These are phyloP conservation scores for Zygoascus tannicola DNA, from an alignment of 805 yeast genomes.

Conservation along the genomic window DNA sequence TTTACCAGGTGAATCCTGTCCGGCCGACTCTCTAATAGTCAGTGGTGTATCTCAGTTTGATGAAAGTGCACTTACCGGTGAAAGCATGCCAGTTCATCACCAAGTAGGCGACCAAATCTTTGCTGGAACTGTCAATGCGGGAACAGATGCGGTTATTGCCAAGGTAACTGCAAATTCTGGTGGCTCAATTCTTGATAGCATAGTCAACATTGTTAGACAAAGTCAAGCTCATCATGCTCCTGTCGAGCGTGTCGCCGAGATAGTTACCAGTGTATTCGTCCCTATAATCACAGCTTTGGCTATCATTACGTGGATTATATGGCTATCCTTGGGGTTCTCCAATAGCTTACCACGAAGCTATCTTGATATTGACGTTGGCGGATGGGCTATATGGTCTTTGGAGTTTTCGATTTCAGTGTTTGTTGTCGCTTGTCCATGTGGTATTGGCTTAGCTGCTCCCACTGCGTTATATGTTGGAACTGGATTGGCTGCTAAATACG, in stretches of 20 bases:
- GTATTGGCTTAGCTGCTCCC: slow-evolving; percentile 77
- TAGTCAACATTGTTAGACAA: slow-evolving; percentile 58
- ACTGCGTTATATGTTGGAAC: slow-evolving; percentile 75
- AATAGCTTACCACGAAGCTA: slow-evolving; percentile 47
- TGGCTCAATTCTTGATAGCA: slow-evolving; percentile 59
- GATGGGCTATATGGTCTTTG: slow-evolving; percentile 71
- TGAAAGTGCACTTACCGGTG: slow-evolving; percentile 89
- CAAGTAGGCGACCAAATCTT: slow-evolving; percentile 54
- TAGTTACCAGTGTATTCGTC: slow-evolving; percentile 60
- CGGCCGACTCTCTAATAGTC: slow-evolving; percentile 71
- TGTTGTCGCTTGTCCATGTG: slow-evolving; percentile 82
- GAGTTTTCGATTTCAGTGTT: slow-evolving; percentile 72
- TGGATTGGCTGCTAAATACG: slow-evolving; percentile 68
- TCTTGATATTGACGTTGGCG: slow-evolving; percentile 57
- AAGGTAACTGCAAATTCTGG: slow-evolving; percentile 51
- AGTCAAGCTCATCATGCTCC: slow-evolving; percentile 70
- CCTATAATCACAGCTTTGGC: slow-evolving; percentile 58
- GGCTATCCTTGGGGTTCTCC: slow-evolving; percentile 51
- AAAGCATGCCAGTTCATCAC: slow-evolving; percentile 50
- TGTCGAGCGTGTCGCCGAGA: slow-evolving; percentile 60
- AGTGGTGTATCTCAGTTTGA: slow-evolving; percentile 73
- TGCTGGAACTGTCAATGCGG: slow-evolving; percentile 64
- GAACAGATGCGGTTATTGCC: slow-evolving; percentile 45
- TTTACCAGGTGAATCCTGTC: slow-evolving; percentile 36
- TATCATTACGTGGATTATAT: slow-evolving; percentile 54